phyloP scores from a whole-genome alignment of 208 protist genomes.

The Wallacemonas sp. region DNA sequence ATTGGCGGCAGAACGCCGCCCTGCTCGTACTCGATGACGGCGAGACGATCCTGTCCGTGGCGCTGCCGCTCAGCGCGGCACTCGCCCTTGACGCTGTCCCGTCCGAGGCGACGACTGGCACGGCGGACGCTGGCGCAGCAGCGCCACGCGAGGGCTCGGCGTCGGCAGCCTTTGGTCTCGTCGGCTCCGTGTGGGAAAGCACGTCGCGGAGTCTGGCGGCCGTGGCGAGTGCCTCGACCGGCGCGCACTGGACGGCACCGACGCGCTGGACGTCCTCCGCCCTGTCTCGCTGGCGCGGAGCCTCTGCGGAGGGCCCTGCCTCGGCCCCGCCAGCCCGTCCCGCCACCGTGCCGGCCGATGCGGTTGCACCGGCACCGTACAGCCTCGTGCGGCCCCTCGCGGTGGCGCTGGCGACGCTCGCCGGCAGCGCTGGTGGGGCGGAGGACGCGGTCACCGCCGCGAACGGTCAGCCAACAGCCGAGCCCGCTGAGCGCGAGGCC shows the following conservation, averaged over 20 bases:
- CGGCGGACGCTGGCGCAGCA: no score
- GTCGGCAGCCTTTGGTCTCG: background rate
- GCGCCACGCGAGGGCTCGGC: background rate
- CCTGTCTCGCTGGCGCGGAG: background rate
- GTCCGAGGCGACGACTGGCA: background rate
- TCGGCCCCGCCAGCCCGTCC: background rate
- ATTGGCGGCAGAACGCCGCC: constrained; percentile 38
- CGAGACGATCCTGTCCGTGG: constrained; percentile 42
- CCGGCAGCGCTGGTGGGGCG: constrained; percentile 2
- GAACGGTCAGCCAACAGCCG: no score
- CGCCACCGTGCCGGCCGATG: background rate
- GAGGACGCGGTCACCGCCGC: background rate
- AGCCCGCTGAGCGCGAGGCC: no score
- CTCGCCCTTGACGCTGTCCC: background rate
- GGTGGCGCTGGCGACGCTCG: constrained; percentile 23
- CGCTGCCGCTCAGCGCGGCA: constrained; percentile 36
- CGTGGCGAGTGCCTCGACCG: background rate
- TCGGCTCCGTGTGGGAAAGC: background rate
- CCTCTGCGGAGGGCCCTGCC: background rate
- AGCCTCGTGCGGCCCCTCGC: constrained; percentile 33
- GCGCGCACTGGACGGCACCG: background rate
- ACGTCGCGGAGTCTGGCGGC: background rate
- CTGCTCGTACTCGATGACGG: constrained; percentile 32
- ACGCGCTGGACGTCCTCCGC: background rate
- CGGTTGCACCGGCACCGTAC: background rate